These are phyloP conservation scores for Diutina neorugosa DNA, from an alignment of 1,139 yeast genomes.

Conservation along the genomic window DNA sequence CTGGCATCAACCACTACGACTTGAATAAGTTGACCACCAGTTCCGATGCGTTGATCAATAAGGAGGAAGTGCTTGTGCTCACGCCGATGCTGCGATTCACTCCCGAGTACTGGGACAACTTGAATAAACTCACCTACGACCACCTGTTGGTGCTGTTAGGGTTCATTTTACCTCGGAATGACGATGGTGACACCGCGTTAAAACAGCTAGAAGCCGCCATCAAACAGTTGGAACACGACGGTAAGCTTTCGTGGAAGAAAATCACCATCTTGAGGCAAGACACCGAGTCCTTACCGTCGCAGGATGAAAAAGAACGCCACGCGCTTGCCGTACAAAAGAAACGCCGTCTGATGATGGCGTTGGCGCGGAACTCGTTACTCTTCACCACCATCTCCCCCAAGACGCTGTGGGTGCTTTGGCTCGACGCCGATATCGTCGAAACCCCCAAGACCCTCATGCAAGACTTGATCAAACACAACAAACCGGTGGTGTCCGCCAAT, in stretches of 20 bases:
- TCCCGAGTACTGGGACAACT: constrained; percentile 78
- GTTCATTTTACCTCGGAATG: constrained; percentile 73
- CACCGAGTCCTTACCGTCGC: constrained; percentile 56
- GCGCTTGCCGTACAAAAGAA: constrained; percentile 71
- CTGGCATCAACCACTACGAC: constrained; percentile 76
- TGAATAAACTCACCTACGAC: constrained; percentile 66
- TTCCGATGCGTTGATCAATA: constrained; percentile 54
- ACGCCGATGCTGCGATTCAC: constrained; percentile 85
- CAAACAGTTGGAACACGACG: constrained; percentile 33
- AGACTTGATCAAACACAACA: constrained; percentile 78
- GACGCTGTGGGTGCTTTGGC: constrained; percentile 92
- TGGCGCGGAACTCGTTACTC: constrained; percentile 82
- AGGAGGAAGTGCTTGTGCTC: constrained; percentile 71
- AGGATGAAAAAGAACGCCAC: constrained; percentile 67
- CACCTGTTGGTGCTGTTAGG: constrained; percentile 79
- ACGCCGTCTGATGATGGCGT: constrained; percentile 82
- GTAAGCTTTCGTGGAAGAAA: constrained; percentile 56
- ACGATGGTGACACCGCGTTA: constrained; percentile 71
- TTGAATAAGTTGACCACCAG: constrained; percentile 66
- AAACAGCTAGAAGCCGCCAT: constrained; percentile 61
- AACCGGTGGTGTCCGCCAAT: constrained; percentile 82
- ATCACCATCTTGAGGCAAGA: constrained; percentile 87
- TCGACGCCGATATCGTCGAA: constrained; percentile 89
- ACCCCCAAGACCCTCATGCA: constrained; percentile 73
- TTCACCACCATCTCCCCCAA: constrained; percentile 85